A percentile compares a stretch with the other conserved stretches of the same genome.
phyloP scores from a whole-genome alignment of 2,329 filamentous ascomycete genomes.

The Cladophialophora exuberans region DNA sequence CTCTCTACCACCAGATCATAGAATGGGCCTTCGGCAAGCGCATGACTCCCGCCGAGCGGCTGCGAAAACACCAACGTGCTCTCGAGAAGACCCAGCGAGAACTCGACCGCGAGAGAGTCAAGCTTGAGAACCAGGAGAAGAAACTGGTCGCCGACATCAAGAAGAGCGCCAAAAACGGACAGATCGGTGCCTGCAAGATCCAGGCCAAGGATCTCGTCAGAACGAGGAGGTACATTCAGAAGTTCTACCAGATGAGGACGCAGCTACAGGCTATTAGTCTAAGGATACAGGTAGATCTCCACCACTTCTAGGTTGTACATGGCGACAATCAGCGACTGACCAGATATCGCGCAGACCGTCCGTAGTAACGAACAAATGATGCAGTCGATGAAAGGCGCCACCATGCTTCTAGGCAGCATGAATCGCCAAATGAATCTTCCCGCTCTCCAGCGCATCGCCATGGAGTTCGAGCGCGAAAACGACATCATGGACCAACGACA shows the following conservation, averaged over 20 bases:
- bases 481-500: constrained; percentile 99
- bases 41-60: constrained; percentile 81
- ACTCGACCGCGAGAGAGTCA: constrained; percentile 89
- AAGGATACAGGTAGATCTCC: constrained; percentile 83
- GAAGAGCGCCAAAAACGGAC: constrained; percentile 95
- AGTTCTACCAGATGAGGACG: constrained; percentile 98
- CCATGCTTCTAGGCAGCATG: constrained; percentile 91
- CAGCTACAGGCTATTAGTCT: constrained; percentile 95
- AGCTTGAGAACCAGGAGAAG: constrained; percentile 98
- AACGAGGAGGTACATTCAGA: constrained; percentile 86
- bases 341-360: constrained; percentile 69
- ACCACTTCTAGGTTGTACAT: neutral
- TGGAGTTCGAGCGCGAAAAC: constrained; percentile 99
- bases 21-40: constrained; percentile 99
- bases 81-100: constrained; percentile 97
- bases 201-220: constrained; percentile 96
- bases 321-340: constrained; percentile 7
- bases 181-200: constrained; percentile 98
- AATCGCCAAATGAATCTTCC: constrained; percentile 97
- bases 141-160: constrained; percentile 95
- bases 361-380: constrained; percentile 99
- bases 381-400: constrained; percentile 99
- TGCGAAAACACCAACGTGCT: constrained; percentile 80
- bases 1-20: constrained; percentile 72
- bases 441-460: constrained; percentile 90